Evolutionary conservation across 2,329 filamentous ascomycete genomes (phyloP).

Genomic region (Phaeomoniella chlamydospora): DNA sequence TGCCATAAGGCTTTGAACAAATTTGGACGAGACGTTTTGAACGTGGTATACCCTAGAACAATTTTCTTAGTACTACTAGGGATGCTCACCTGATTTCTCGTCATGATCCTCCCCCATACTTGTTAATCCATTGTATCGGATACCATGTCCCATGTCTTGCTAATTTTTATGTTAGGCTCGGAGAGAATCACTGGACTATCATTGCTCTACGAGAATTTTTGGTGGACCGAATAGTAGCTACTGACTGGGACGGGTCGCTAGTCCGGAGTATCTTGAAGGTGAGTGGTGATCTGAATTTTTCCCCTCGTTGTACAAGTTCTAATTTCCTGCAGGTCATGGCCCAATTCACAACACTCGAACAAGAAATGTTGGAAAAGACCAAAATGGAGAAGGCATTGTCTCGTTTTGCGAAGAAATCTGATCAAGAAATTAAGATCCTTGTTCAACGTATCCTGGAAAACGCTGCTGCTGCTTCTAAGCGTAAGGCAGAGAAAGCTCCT

Average conservation of each 20-base stretch:
- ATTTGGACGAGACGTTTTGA: too few relatives aligned
- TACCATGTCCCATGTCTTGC: too few relatives aligned
- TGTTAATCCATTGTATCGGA: too few relatives aligned
- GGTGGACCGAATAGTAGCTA: conserved; percentile 31
- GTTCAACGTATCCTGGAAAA: conserved; percentile 40
- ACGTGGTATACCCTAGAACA: too few relatives aligned
- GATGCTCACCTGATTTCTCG: too few relatives aligned
- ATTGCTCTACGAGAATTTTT: conserved; percentile 33
- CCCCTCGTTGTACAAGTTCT: background rate
- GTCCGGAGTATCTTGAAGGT: conserved; percentile 31
- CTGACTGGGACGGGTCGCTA: conserved; percentile 29
- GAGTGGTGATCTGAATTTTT: conserved; percentile 5
- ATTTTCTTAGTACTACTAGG: too few relatives aligned
- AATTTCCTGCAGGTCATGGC: conserved; percentile 31
- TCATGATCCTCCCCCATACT: too few relatives aligned
- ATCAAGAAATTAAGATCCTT: conserved; percentile 38
- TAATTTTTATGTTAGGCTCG: conserved; percentile 26
- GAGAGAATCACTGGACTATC: conserved; percentile 32
- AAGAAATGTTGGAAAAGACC: conserved; percentile 42
- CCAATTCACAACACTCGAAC: conserved; percentile 41
- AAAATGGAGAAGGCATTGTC: conserved; percentile 44
- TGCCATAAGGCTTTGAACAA: too few relatives aligned
- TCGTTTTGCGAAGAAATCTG: conserved; percentile 43
- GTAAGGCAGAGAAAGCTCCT: conserved; percentile 22
- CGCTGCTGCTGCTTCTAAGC: conserved; percentile 26